Base-by-base conservation (phyloP, 192 early-diverging fungal species). In the Podila clonocystis region DNA sequence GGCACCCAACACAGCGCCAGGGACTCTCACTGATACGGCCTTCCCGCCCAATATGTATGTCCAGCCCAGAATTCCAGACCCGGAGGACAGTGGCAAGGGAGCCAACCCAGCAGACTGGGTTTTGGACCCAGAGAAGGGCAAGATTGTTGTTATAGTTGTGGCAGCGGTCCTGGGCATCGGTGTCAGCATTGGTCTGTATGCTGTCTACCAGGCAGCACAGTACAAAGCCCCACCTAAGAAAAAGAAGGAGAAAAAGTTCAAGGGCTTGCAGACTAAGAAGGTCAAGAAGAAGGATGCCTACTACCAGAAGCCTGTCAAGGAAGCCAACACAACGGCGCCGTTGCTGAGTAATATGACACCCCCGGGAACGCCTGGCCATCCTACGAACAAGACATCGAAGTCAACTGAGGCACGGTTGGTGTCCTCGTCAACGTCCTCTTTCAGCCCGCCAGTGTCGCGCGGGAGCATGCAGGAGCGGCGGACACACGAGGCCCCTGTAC, bases 221-320 rank as follows among this genome's bases (percentile, higher is more conserved):
- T 80, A 80, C 50, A 64, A 59, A 2, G 41, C 65, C 12, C 68
- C 75, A 36, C 64, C 57, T 19, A 74, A 74, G 60, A 57, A 4
- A 22, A 26, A 58, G 31, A 66, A 67, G 45, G 22, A 11, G 22
- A 28, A 30, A 38, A 29, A 30, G 52, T 22, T 31, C 15, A n/a
- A 55, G 8, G 48, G 34, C 9, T 28, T 78, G 9, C 63, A 63
- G 33, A 58, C 17, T 0, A 71, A 61, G 34, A 78, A 67, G 59
- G 58, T 70, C 69, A 78, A 71, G 50, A 65, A 38, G 22, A 59
- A 50, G 33, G 52, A 78, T 6, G 75, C 74, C 2, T 76, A 65
- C 20, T 70, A 28, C 45, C 30, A n/a, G n/a, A 78, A 71, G 50
- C 64, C 69, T 6, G 33, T 28, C 48, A 50, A 71, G 4, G 19